Evolutionary conservation across 1,284 basidiomycete species (phyloP).

Genomic region (Rhodotorula glutinis): DNA sequence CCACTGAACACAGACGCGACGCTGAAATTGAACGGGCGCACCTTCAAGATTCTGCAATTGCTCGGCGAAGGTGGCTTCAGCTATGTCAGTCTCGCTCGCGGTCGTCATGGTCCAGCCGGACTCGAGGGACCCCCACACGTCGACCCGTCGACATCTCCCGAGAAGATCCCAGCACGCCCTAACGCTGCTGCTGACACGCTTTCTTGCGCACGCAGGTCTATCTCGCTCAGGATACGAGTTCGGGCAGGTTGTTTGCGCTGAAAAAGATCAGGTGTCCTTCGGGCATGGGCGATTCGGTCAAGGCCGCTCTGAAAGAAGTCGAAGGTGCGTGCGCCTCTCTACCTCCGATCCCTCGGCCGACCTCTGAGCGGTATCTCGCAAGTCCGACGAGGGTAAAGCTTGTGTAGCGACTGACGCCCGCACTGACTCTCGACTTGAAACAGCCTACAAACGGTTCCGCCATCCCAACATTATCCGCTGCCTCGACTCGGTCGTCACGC

Average conservation of each 20-base stretch:
- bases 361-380: too few relatives aligned
- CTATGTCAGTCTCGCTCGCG: constrained; percentile 59
- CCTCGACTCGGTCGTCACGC: constrained; percentile 89
- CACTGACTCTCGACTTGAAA: not conserved
- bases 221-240: constrained; percentile 42
- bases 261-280: constrained; percentile 61
- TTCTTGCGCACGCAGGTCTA: constrained; percentile 33
- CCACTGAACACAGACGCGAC: constrained; percentile 59
- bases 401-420: not conserved
- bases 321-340: constrained; percentile 12
- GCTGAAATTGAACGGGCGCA: constrained; percentile 88
- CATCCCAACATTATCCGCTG: constrained; percentile 87
- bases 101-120: not conserved
- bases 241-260: constrained; percentile 78
- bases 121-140: not conserved
- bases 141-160: too few relatives aligned
- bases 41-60: constrained; percentile 82
- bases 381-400: too few relatives aligned
- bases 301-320: constrained; percentile 43
- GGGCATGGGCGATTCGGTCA: constrained; percentile 37
- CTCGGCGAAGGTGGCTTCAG: constrained; percentile 94
- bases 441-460: constrained; percentile 52
- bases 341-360: not conserved
- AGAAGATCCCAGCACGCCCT: too few relatives aligned
- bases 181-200: too few relatives aligned